These are phyloP conservation scores for Chlamydomonas incerta DNA, from an alignment of 139 green algal genomes.

Conservation along the genomic window DNA sequence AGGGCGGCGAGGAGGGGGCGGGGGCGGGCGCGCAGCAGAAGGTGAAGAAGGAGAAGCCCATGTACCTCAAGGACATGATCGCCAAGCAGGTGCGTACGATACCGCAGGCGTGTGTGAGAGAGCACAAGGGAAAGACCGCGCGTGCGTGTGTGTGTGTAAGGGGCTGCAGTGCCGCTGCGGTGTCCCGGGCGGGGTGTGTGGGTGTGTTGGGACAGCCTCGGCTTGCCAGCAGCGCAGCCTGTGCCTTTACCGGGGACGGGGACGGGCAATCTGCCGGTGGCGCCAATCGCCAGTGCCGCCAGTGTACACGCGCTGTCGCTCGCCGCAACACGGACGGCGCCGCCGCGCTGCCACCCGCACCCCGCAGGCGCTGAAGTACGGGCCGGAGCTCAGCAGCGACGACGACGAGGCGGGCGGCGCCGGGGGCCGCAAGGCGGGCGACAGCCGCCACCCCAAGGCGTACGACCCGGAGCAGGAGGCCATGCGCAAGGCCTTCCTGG, in stretches of 20 bases:
- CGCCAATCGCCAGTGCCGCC: too few species aligned
- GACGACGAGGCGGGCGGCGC: slow-evolving; percentile 30
- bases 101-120: too few species aligned
- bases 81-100: slow-evolving; percentile 73
- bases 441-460: slow-evolving; percentile 40
- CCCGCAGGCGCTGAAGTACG: slow-evolving; percentile 73
- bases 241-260: too few species aligned
- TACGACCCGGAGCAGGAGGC: slow-evolving; percentile 86
- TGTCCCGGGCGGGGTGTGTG: too few species aligned
- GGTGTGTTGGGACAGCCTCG: too few species aligned
- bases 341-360: background rate
- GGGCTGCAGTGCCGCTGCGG: too few species aligned
- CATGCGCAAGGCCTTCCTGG: slow-evolving; percentile 78
- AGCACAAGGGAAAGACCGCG: too few species aligned
- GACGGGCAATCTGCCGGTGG: too few species aligned
- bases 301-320: background rate
- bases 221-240: too few species aligned
- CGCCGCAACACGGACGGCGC: too few species aligned
- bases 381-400: background rate
- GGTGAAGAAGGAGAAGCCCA: slow-evolving; percentile 62
- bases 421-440: background rate
- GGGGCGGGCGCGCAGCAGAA: too few species aligned
- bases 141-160: too few species aligned
- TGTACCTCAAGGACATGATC: slow-evolving; percentile 87
- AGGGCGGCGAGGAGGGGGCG: slow-evolving; percentile 7